Percentiles rank a stretch among this genome's conserved stretches.
Conservation (phyloP, 208 protist species). For the Entamoeba moshkovskii region DNA sequence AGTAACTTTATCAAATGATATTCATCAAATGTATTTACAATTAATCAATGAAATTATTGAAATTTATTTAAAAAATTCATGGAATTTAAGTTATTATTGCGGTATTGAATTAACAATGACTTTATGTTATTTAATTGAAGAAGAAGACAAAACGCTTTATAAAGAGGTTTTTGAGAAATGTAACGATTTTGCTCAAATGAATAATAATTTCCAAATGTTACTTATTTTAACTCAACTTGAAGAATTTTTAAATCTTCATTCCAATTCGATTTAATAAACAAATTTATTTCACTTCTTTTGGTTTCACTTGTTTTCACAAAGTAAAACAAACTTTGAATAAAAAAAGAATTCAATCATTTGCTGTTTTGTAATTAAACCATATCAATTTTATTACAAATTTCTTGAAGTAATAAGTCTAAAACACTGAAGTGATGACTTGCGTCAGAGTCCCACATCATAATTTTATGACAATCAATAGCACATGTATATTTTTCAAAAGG, state of each 20-base stretch:
- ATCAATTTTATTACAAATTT: too few species aligned
- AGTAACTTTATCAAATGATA: background rate
- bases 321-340: too few species aligned
- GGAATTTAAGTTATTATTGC: background rate
- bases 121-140: background rate
- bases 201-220: background rate
- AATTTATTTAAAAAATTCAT: background rate
- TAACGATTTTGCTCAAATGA: background rate
- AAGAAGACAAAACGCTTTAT: background rate
- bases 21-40: background rate
- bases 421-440: too few species aligned
- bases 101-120: background rate
- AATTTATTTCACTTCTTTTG: too few species aligned
- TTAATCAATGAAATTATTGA: background rate
- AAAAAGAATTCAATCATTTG: too few species aligned
- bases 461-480: too few species aligned
- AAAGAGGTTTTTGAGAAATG: background rate
- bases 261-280: too few species aligned
- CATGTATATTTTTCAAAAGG: too few species aligned
- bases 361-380: too few species aligned
- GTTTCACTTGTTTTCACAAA: too few species aligned
- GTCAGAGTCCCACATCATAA: too few species aligned
- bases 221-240: background rate
- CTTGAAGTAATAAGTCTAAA: too few species aligned
- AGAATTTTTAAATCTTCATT: background rate